phyloP scores from a whole-genome alignment of 1,139 yeast genomes.

The Pneumocystis oryctolagi region DNA sequence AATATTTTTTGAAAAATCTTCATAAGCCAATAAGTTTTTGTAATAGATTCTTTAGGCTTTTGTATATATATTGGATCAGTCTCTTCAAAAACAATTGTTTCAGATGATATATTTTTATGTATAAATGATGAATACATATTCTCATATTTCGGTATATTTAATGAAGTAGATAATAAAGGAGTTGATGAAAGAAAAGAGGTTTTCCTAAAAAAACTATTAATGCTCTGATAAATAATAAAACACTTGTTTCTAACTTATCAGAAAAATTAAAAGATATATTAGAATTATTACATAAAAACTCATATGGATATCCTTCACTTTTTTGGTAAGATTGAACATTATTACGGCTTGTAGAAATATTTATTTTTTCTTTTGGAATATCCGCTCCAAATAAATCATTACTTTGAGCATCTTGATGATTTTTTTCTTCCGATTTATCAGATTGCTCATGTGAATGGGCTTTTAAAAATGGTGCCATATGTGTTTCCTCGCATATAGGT shows the following conservation, averaged over 20 bases:
- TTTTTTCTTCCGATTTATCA: not conserved
- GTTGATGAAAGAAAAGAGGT: not conserved
- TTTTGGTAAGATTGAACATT: not conserved
- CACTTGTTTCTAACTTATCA: not conserved
- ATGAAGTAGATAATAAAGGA: not conserved
- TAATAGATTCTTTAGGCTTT: constrained; percentile 2
- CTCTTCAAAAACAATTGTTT: not conserved
- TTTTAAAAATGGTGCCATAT: not conserved
- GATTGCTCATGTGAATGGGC: not conserved
- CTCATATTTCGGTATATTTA: not conserved
- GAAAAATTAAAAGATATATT: not conserved
- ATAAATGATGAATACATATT: not conserved
- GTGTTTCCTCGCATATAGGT: not conserved
- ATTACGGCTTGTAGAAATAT: not conserved
- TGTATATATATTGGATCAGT: not conserved
- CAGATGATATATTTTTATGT: not conserved
- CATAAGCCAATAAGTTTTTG: constrained; percentile 9
- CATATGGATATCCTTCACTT: not conserved
- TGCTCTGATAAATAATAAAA: not conserved
- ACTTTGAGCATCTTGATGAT: not conserved
- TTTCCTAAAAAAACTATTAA: not conserved
- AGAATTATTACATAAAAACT: not conserved
- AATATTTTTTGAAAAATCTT: constrained; percentile 3
- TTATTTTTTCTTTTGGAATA: not conserved
- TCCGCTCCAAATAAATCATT: not conserved